These are phyloP conservation scores for Candida neerlandica DNA, from an alignment of 1,139 yeast genomes.

Conservation along the genomic window DNA sequence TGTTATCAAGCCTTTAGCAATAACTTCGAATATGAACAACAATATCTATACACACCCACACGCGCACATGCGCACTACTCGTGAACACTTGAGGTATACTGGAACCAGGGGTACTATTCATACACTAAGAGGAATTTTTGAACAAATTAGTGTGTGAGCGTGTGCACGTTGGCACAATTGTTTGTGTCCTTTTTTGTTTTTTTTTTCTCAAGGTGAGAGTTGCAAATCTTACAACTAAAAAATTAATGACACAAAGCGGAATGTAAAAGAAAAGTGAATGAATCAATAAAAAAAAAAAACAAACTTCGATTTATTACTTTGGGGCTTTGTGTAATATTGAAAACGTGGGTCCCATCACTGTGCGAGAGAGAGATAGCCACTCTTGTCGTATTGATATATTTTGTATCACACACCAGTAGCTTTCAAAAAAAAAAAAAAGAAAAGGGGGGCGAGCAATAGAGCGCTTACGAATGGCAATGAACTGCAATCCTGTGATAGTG, in stretches of 20 bases:
- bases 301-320: not conserved
- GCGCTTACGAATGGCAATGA: not conserved
- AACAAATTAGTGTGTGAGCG: not conserved
- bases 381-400: not conserved
- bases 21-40: no score
- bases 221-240: slow-evolving; percentile 4
- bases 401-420: no score
- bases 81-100: not conserved
- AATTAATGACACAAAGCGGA: not conserved
- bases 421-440: not conserved
- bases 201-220: not conserved
- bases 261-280: not conserved
- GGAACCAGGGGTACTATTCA: not conserved
- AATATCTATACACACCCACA: not conserved
- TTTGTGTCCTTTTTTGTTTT: not conserved
- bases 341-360: slow-evolving; percentile 6
- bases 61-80: not conserved
- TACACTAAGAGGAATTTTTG: not conserved
- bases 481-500: not conserved
- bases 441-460: not conserved
- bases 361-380: not conserved
- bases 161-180: not conserved
- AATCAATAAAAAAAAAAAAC: no score
- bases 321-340: slow-evolving; percentile 4
- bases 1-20: not conserved